A percentile compares a stretch with the other conserved stretches of the same genome.
Conservation (phyloP, 495 filamentous ascomycete genomes). For the Penicillium angulare region DNA sequence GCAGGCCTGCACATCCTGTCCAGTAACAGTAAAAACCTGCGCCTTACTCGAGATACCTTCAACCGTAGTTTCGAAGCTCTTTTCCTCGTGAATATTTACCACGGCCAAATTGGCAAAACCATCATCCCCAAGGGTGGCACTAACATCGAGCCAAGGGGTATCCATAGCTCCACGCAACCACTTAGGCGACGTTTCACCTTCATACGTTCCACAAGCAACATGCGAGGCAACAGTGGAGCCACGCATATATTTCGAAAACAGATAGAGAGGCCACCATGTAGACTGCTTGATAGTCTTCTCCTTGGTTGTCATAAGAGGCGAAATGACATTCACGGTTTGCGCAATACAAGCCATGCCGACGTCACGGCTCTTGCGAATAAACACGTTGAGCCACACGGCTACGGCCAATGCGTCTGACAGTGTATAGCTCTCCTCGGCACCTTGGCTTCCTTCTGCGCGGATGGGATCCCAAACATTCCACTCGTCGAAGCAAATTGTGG, state of each 20-base stretch:
- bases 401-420: constrained; percentile 76
- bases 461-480: constrained; percentile 84
- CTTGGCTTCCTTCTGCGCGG: constrained; percentile 65
- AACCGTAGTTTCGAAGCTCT: constrained; percentile 55
- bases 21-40: constrained; percentile 60
- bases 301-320: constrained; percentile 68
- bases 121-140: constrained; percentile 59
- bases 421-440: constrained; percentile 70
- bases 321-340: constrained; percentile 77
- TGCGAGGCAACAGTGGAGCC: constrained; percentile 64
- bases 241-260: constrained; percentile 74
- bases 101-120: constrained; percentile 64
- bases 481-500: constrained; percentile 79
- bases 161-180: constrained; percentile 65
- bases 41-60: constrained; percentile 50
- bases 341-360: constrained; percentile 82
- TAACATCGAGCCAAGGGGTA: constrained; percentile 70
- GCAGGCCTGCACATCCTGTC: constrained; percentile 48
- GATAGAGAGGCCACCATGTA: constrained; percentile 73
- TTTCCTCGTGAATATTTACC: constrained; percentile 63
- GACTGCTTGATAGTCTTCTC: constrained; percentile 66
- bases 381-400: constrained; percentile 72
- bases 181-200: constrained; percentile 60
- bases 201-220: constrained; percentile 57
- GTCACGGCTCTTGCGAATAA: constrained; percentile 69